A percentile compares a stretch with the other conserved stretches of the same genome.
phyloP scores from a whole-genome alignment of 164 flowering plant species.

The Vitis amurensis region DNA sequence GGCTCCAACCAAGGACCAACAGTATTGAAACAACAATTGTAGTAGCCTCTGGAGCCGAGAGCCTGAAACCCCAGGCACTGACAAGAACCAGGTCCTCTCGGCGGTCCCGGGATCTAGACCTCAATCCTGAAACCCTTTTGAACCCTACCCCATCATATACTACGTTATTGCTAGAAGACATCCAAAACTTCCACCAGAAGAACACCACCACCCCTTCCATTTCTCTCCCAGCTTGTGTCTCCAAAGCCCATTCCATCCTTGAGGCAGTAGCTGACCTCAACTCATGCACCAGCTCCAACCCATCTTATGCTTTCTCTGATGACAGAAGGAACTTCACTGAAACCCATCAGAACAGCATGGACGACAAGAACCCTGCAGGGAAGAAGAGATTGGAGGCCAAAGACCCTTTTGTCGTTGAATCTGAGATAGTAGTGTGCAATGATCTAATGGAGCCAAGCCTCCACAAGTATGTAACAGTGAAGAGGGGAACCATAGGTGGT shows the following conservation, averaged over 20 bases:
- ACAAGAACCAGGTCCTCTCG: slow-evolving; percentile 35
- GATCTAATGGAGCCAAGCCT: slow-evolving; percentile 80
- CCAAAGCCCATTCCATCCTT: slow-evolving; percentile 85
- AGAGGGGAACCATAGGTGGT: slow-evolving; percentile 34
- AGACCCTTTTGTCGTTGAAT: slow-evolving; percentile 64
- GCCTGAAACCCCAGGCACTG: slow-evolving; percentile 40
- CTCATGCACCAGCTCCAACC: slow-evolving; percentile 48
- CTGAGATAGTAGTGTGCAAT: slow-evolving; percentile 44
- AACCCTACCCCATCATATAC: slow-evolving; percentile 57
- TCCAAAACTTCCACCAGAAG: slow-evolving; percentile 83
- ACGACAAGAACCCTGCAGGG: slow-evolving; percentile 12
- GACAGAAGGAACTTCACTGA: slow-evolving; percentile 18
- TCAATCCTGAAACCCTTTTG: slow-evolving; percentile 42
- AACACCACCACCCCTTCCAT: slow-evolving; percentile 32
- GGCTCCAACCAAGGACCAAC: slow-evolving; percentile 7
- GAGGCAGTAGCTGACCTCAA: slow-evolving; percentile 97
- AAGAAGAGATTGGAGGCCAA: slow-evolving; percentile 23
- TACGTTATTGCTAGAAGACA: slow-evolving; percentile 65
- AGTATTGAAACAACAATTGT: slow-evolving; percentile 10
- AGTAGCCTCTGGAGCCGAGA: slow-evolving; percentile 23
- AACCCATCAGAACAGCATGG: slow-evolving; percentile 17
- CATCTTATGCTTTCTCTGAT: slow-evolving; percentile 33
- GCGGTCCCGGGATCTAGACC: slow-evolving; percentile 34
- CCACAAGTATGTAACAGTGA: slow-evolving; percentile 86
- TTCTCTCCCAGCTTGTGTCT: slow-evolving; percentile 72